These are phyloP conservation scores for Dothistroma septosporum DNA, from an alignment of 2,329 filamentous ascomycete species.

Conservation along the genomic window DNA sequence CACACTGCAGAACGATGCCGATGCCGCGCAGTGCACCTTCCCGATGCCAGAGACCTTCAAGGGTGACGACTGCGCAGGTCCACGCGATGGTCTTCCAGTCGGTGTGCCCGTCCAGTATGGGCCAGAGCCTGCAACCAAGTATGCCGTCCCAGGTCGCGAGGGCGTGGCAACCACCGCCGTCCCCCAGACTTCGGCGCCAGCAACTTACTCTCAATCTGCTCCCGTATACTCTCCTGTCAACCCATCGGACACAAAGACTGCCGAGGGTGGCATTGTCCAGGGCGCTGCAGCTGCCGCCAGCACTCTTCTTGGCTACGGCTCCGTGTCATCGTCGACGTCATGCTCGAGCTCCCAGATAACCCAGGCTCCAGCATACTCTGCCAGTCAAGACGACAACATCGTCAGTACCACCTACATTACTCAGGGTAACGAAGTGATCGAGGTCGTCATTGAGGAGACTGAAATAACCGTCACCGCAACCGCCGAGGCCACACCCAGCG, in stretches of 20 bases:
- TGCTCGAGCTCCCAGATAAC: slow-evolving; percentile 9
- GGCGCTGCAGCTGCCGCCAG: slow-evolving; percentile 2
- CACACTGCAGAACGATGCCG: slow-evolving; percentile 57
- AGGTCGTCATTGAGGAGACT: slow-evolving; percentile 44
- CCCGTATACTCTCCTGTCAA: slow-evolving; percentile 25
- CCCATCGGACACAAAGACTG: slow-evolving; percentile 23
- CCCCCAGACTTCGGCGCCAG: slow-evolving; percentile 11
- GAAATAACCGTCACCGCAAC: slow-evolving; percentile 41
- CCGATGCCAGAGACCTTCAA: slow-evolving; percentile 52
- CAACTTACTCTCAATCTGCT: slow-evolving; percentile 17
- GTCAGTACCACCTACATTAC: slow-evolving; percentile 43
- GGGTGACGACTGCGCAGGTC: slow-evolving; percentile 57
- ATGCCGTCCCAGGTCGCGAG: slow-evolving; percentile 27
- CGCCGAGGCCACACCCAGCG: slow-evolving; percentile 6
- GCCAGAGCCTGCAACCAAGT: slow-evolving; percentile 39
- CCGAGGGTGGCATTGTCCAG: slow-evolving; percentile 25
- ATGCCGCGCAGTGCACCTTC: slow-evolving; percentile 59
- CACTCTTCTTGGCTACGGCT: not conserved
- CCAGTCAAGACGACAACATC: slow-evolving; percentile 23
- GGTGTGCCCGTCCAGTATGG: slow-evolving; percentile 50
- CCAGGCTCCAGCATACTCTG: slow-evolving; percentile 27
- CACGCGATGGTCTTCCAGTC: slow-evolving; percentile 62
- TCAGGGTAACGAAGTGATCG: slow-evolving; percentile 42
- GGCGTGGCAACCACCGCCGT: slow-evolving; percentile 20
- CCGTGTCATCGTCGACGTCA: not conserved